Evolutionary conservation across 306 rosid genomes (phyloP).

Genomic region (Acacia crassicarpa): DNA sequence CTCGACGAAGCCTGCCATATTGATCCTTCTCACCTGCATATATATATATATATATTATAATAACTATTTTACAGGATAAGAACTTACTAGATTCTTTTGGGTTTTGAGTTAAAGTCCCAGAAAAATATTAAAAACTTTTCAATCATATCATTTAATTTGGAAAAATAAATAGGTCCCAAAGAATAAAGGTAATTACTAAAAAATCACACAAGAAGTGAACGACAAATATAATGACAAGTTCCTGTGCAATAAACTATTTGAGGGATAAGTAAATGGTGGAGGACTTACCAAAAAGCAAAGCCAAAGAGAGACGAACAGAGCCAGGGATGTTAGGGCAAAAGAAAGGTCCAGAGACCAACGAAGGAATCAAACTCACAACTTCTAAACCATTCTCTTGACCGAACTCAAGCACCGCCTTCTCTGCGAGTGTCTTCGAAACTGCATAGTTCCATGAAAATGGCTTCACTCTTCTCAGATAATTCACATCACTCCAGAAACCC

Average conservation of each 20-base stretch:
- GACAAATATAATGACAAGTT: too few species aligned
- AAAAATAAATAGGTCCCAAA: too few species aligned
- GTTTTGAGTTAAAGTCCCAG: too few species aligned
- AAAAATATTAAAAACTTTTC: too few species aligned
- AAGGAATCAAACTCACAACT: constrained; percentile 56
- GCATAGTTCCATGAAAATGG: constrained; percentile 36
- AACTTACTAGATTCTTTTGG: too few species aligned
- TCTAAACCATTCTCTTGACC: constrained; percentile 54
- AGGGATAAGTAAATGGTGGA: not conserved
- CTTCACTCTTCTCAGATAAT: constrained; percentile 20
- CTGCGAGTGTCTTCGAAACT: constrained; percentile 61
- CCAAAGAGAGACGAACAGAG: constrained; percentile 35
- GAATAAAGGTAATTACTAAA: too few species aligned
- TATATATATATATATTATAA: too few species aligned
- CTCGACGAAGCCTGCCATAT: not conserved
- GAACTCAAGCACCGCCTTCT: constrained; percentile 59
- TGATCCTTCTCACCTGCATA: constrained; percentile 29
- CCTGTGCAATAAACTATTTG: not conserved
- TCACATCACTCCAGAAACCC: constrained; percentile 56
- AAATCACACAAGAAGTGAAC: too few species aligned
- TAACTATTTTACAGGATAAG: too few species aligned
- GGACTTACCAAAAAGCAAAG: constrained; percentile 50
- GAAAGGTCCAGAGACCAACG: constrained; percentile 54
- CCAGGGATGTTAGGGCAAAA: constrained; percentile 51
- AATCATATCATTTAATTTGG: too few species aligned